Percentiles rank a stretch among this genome's conserved stretches.
These are phyloP conservation scores for Punica granatum DNA, from an alignment of 345 rosid species.

Conservation along the genomic window DNA sequence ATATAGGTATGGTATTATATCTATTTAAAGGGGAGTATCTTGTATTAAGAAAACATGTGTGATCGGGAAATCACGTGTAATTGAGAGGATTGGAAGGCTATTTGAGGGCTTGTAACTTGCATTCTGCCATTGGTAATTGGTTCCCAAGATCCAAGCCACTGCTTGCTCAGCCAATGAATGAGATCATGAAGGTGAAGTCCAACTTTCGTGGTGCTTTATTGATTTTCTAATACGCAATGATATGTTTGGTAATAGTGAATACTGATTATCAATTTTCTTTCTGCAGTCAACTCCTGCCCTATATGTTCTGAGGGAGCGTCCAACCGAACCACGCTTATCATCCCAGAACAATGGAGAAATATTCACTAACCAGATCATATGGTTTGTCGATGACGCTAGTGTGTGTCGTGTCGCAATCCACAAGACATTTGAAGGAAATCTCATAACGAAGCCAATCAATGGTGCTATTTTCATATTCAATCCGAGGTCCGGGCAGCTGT, in stretches of 20 bases:
- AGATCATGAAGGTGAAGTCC: constrained; percentile 89
- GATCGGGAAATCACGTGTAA: too few relatives aligned
- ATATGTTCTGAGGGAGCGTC: constrained; percentile 95
- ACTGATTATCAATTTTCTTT: constrained; percentile 3
- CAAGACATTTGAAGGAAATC: constrained; percentile 98
- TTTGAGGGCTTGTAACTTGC: constrained; percentile 97
- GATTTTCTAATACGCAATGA: background rate
- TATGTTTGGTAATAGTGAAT: background rate
- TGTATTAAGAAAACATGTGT: too few relatives aligned
- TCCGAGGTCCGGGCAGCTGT: constrained; percentile 96
- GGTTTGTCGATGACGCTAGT: constrained; percentile 99
- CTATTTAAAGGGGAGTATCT: too few relatives aligned
- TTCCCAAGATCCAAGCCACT: constrained; percentile 98
- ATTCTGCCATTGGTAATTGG: constrained; percentile 99
- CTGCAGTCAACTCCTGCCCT: constrained; percentile 95
- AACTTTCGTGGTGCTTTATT: background rate
- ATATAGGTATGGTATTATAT: too few relatives aligned
- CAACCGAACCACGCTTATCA: constrained; percentile 95
- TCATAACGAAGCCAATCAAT: constrained; percentile 93
- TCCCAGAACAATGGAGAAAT: constrained; percentile 99
- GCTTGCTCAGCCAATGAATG: constrained; percentile 98
- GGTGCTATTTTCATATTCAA: constrained; percentile 96
- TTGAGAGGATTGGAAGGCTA: too few relatives aligned
- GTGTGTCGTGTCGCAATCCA: constrained; percentile 98
- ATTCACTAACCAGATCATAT: constrained; percentile 95